phyloP scores from a whole-genome alignment of 306 rosid genomes.

The Trifolium dubium region DNA sequence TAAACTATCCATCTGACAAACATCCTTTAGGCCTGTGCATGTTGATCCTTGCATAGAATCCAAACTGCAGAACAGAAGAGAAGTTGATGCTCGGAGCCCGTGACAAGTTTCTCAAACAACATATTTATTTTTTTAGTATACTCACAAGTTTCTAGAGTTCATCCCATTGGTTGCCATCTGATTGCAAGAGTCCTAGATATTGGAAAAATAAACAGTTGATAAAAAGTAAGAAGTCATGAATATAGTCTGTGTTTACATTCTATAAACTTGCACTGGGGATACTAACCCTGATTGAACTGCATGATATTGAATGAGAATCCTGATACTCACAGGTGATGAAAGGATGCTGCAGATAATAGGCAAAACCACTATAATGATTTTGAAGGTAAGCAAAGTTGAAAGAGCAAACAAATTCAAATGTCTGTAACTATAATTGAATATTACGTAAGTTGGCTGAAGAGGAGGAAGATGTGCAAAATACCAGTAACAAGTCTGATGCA shows the following conservation, averaged over 20 bases:
- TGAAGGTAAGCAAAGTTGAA: conserved; percentile 28
- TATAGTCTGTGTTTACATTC: conserved; percentile 34
- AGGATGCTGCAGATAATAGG: conserved; percentile 72
- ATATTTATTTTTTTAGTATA: conserved; percentile 8
- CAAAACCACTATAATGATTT: conserved; percentile 28
- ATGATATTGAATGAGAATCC: conserved; percentile 53
- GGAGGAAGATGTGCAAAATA: conserved; percentile 43
- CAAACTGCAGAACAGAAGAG: conserved; percentile 51
- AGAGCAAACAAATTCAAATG: conserved; percentile 8
- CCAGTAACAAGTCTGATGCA: conserved; percentile 86
- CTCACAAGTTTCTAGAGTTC: conserved; percentile 71
- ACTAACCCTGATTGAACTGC: conserved; percentile 66
- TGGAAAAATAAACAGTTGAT: conserved; percentile 32
- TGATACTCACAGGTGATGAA: conserved; percentile 68
- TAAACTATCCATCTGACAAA: conserved; percentile 71
- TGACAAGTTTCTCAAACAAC: conserved; percentile 38
- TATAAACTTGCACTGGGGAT: conserved; percentile 30
- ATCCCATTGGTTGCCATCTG: conserved; percentile 53
- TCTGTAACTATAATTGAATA: conserved; percentile 14
- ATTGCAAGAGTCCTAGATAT: conserved; percentile 66
- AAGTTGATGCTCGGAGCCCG: conserved; percentile 19
- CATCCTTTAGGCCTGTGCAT: conserved; percentile 71
- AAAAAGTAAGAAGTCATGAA: conserved; percentile 27
- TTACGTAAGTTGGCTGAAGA: conserved; percentile 18
- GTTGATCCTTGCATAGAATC: conserved; percentile 60